Percentiles rank a stretch among this genome's conserved stretches.
These are phyloP conservation scores for Coelastrella sp. DNA, from an alignment of 139 green algal species.

Conservation along the genomic window DNA sequence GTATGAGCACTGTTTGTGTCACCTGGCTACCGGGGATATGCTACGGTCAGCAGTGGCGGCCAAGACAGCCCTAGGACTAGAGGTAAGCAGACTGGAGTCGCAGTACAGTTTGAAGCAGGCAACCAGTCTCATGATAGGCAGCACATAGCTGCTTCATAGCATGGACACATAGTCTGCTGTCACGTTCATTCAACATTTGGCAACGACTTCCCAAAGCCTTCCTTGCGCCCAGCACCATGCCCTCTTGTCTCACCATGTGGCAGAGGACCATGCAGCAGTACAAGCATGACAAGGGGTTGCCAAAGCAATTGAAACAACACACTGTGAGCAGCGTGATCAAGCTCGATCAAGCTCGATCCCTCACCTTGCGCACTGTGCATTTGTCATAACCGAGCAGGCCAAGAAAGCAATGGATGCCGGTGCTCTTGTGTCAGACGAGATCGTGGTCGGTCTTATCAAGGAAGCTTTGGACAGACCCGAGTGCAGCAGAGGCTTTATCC, in stretches of 20 bases:
- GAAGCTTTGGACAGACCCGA: slow-evolving; percentile 81
- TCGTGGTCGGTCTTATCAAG: slow-evolving; percentile 97
- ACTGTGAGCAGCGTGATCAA: no score
- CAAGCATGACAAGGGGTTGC: no score
- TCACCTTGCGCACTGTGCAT: no score
- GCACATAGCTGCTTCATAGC: no score
- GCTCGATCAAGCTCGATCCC: no score
- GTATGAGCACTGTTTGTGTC: slow-evolving; percentile 97
- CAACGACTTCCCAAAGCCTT: no score
- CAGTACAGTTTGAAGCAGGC: no score
- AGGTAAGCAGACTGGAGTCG: slow-evolving; percentile 49
- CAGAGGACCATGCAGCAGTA: not conserved
- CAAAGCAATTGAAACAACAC: no score
- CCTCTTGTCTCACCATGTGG: no score
- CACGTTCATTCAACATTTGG: no score
- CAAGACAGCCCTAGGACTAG: slow-evolving; percentile 72
- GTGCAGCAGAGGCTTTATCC: slow-evolving; percentile 95
- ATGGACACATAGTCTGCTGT: no score
- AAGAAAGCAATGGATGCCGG: slow-evolving; percentile 98
- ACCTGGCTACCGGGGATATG: slow-evolving; percentile 98
- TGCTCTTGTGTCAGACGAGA: slow-evolving; percentile 94
- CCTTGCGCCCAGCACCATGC: no score
- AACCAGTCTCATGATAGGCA: not conserved
- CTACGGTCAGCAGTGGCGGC: slow-evolving; percentile 87
- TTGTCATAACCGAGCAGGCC: slow-evolving; percentile 78